phyloP scores from a whole-genome alignment of 2,329 filamentous ascomycete species.

The Cladophialophora psammophila region DNA sequence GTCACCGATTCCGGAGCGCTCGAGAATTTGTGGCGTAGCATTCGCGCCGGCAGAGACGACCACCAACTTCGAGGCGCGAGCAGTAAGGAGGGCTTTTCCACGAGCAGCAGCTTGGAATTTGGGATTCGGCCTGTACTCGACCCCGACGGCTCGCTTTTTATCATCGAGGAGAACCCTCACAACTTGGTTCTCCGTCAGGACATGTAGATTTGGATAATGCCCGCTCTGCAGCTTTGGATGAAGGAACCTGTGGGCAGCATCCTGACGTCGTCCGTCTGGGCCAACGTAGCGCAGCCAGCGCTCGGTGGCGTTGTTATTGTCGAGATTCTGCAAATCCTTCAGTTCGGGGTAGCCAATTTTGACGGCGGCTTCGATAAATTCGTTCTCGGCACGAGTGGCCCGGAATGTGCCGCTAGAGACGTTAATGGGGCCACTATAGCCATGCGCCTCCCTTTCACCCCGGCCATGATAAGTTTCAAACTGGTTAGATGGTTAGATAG shows the following conservation, averaged over 20 bases:
- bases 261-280: conserved; percentile 63
- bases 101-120: conserved; percentile 46
- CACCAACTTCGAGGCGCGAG: conserved; percentile 62
- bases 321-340: conserved; percentile 57
- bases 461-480: conserved; percentile 63
- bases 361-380: conserved; percentile 59
- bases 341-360: conserved; percentile 60
- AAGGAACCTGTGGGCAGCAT: conserved; percentile 63
- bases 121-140: conserved; percentile 62
- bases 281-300: conserved; percentile 60
- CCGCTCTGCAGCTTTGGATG: conserved; percentile 60
- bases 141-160: conserved; percentile 62
- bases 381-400: conserved; percentile 51
- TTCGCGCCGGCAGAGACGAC: conserved; percentile 66
- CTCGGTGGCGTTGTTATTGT: conserved; percentile 49
- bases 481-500: conserved; percentile 40
- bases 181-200: conserved; percentile 65
- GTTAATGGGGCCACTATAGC: conserved; percentile 62
- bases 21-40: conserved; percentile 64
- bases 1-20: conserved; percentile 67
- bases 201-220: conserved; percentile 64
- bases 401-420: conserved; percentile 61
- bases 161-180: conserved; percentile 62
- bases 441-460: conserved; percentile 58
- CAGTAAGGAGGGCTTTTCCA: conserved; percentile 37